phyloP scores from a whole-genome alignment of 2,329 filamentous ascomycete genomes.

The Akanthomyces uredinophilus region DNA sequence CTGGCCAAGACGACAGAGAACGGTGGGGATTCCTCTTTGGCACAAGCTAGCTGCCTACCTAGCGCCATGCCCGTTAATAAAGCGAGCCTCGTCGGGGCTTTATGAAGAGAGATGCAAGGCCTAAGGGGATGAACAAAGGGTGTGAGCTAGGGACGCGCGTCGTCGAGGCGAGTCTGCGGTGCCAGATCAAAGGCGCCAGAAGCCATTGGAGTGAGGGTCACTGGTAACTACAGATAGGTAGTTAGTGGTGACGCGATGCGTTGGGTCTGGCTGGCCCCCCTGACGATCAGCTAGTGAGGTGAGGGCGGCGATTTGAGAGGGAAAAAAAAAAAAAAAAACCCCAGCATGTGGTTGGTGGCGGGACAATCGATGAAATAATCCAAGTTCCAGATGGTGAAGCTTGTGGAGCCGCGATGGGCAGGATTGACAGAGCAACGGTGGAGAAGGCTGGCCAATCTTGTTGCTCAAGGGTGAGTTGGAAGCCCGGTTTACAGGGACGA shows the following conservation, averaged over 20 bases:
- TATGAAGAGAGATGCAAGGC: too few relatives aligned
- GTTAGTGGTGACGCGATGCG: too few relatives aligned
- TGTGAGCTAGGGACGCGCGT: too few relatives aligned
- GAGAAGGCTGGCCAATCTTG: not conserved
- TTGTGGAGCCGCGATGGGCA: not conserved
- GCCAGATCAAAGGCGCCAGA: too few relatives aligned
- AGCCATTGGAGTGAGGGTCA: too few relatives aligned
- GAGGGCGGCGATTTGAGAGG: not conserved
- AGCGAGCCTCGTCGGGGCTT: too few relatives aligned
- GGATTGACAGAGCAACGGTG: not conserved
- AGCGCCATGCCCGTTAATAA: too few relatives aligned
- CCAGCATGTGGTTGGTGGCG: too few relatives aligned
- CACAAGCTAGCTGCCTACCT: not conserved
- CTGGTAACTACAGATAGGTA: too few relatives aligned
- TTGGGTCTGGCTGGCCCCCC: not conserved
- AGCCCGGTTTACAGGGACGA: not conserved
- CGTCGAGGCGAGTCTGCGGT: too few relatives aligned
- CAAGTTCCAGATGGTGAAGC: not conserved
- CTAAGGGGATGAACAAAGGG: too few relatives aligned
- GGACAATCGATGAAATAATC: not conserved
- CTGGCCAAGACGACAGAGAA: not conserved
- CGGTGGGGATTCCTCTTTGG: not conserved
- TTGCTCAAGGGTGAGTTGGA: not conserved
- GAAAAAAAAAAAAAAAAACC: too few relatives aligned
- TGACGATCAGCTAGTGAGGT: not conserved